Evolutionary conservation across 2,329 filamentous ascomycete genomes (phyloP), one percentile per base, ranked within the genome.

Genomic region (Didymella lethalis): DNA sequence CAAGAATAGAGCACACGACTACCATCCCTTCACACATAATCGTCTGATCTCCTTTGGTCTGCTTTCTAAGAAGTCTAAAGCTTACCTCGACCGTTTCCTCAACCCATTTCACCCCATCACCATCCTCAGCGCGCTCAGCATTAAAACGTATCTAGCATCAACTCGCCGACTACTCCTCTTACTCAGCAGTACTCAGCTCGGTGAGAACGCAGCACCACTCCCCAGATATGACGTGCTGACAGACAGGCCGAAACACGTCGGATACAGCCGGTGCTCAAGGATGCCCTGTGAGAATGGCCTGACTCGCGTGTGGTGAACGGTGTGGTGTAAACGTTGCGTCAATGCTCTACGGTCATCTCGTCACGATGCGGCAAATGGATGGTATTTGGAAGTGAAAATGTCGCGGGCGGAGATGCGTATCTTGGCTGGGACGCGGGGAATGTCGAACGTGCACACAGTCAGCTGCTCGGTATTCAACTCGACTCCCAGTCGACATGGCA

Each of bases 371-470:
- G 18, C 32, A 8, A 32, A 23, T 23, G 23, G 23, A 23, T 4
- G 38, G 1, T n/a, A 38, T 25, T 20, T 25, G 20, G 38, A 23
- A 14, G 38, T 25, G 38, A 25, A 41, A 4, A 41, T 18, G 4
- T 18, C 18, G 7, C 31, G 51, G 31, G 11, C 18, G n/a, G 26
- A 36, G 41, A 32, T 23, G 41, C 18, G 40, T 51, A 26, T 40
- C 53, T 31, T 50, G 47, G 40, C 41, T 57, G 48, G 52, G 48
- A 52, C 54, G 54, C 43, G 54, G 54, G 54, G 54, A 36, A 53
- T 16, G 36, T 38, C 43, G 32, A 45, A 43, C 18, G 38, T 36
- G 48, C 50, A 25, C 48, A 40, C 49, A 31, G 49, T 54, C 56
- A 59, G 50, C 49, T 18, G 18, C 18, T 18, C 18, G 18, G 18